Evolutionary conservation across 1,284 basidiomycete genomes (phyloP), one percentile per base, ranked within the genome.

Genomic region (Heliocybe sulcata): DNA sequence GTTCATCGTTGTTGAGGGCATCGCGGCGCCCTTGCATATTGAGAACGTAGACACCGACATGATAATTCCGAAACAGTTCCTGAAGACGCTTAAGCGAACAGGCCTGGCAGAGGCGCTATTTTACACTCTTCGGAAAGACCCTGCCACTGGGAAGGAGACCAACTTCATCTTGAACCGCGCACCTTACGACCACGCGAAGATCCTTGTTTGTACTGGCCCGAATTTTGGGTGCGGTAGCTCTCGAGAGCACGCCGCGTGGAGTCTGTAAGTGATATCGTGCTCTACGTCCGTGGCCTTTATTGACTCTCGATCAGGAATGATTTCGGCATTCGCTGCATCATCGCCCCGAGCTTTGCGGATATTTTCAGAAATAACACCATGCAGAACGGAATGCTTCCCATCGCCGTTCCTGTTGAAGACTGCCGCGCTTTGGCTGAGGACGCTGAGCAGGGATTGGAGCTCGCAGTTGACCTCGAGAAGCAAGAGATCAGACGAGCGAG

Each of bases 181-280:
- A 56, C 94, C 92, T 2, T 97, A 88, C 68, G 79, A 87, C 58
- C 73, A 85, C 56, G 79, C 94, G 11, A 90, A 83, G 70, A 91
- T 97, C 59, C 77, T 98, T 42, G 88, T 98, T 49, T 93, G 90
- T 66, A 93, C 87, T 6, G 94, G 92, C 35, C 80, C 82, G 64
- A 98, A 98, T 79, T 98, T 98, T 73, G 94, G 94, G 12, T 98
- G 94, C 64, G 94, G 93, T 33, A 94, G 87, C 69, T 95, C 88
- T 66, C 87, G 91, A 60, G 95, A 98, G 69, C 95, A 98, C 67
- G 94, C 94, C 14, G 93, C 94, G 1, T 98, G 94, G 94, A 94
- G 94, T 68, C 76, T 98, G 81, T 92, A 62, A 75, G 87, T 80
- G 3, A 16, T 47, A 45, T 51, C 51, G 23, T 45, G n/a, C 49